These are phyloP conservation scores for Peribolospora baueri DNA, from an alignment of 768 basidiomycete genomes.

Conservation along the genomic window DNA sequence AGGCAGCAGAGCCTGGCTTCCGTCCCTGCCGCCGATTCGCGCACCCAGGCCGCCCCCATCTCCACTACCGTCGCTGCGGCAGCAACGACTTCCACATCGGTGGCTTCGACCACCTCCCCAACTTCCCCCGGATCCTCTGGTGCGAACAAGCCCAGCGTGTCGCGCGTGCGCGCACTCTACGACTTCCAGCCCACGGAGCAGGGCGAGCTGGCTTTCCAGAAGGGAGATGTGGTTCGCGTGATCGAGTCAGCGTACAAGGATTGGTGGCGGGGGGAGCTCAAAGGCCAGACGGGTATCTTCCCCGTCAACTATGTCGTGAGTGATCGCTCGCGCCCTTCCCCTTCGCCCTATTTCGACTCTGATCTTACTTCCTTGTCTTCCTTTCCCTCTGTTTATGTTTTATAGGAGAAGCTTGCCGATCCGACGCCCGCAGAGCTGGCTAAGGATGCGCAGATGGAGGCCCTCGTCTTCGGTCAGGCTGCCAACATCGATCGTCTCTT, in stretches of 20 bases:
- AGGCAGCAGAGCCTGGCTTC: slow-evolving; percentile 5
- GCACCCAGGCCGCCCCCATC: slow-evolving; percentile 11
- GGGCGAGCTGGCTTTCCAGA: slow-evolving; percentile 73
- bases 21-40: slow-evolving; percentile 8
- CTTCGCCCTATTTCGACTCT: neutral
- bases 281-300: slow-evolving; percentile 78
- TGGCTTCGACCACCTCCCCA: slow-evolving; percentile 12
- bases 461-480: slow-evolving; percentile 63
- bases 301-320: slow-evolving; percentile 86
- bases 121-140: slow-evolving; percentile 13
- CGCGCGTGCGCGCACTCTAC: slow-evolving; percentile 69
- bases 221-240: slow-evolving; percentile 83
- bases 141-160: slow-evolving; percentile 25
- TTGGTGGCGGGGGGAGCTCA: slow-evolving; percentile 88
- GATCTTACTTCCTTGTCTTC: neutral
- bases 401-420: slow-evolving; percentile 64
- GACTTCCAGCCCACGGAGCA: slow-evolving; percentile 65
- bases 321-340: slow-evolving; percentile 6
- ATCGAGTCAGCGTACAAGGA: slow-evolving; percentile 82
- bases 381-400: neutral
- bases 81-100: neutral
- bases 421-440: slow-evolving; percentile 51
- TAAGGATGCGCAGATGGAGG: slow-evolving; percentile 64
- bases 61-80: neutral
- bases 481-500: slow-evolving; percentile 60